These are phyloP conservation scores for Lathyrus sativus DNA, from an alignment of 306 rosid species.

Conservation along the genomic window DNA sequence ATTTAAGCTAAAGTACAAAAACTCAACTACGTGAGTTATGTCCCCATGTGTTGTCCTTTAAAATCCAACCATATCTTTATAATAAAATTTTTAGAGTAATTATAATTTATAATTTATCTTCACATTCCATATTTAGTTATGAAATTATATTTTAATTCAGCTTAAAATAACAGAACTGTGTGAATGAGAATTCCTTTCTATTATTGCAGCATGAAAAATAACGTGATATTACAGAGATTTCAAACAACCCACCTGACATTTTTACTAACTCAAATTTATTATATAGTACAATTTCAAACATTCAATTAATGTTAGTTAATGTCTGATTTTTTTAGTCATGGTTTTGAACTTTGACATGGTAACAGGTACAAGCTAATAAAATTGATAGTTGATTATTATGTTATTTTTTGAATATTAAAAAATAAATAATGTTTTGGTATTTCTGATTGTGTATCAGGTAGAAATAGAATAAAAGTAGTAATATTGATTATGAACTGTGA, in stretches of 20 bases:
- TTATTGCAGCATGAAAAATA: background rate
- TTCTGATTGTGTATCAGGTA: constrained; percentile 40
- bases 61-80: constrained; percentile 44
- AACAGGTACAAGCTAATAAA: constrained; percentile 5
- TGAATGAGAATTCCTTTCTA: background rate
- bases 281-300: constrained; percentile 35
- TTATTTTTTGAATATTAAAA: background rate
- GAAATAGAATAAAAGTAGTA: constrained; percentile 45
- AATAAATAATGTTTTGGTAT: constrained; percentile 14
- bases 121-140: background rate
- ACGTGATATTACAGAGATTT: constrained; percentile 12
- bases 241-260: constrained; percentile 17
- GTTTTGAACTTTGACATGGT: constrained; percentile 21
- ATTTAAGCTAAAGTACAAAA: constrained; percentile 45
- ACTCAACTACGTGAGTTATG: constrained; percentile 33
- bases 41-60: constrained; percentile 45
- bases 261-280: constrained; percentile 32
- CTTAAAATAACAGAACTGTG: too few relatives aligned
- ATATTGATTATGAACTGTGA: constrained; percentile 34
- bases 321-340: constrained; percentile 33
- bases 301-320: constrained; percentile 39
- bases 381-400: constrained; percentile 26
- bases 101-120: too few relatives aligned
- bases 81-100: background rate
- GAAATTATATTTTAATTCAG: background rate